Evolutionary conservation across 768 basidiomycete species (phyloP).

Genomic region (Lyophyllum decastes): DNA sequence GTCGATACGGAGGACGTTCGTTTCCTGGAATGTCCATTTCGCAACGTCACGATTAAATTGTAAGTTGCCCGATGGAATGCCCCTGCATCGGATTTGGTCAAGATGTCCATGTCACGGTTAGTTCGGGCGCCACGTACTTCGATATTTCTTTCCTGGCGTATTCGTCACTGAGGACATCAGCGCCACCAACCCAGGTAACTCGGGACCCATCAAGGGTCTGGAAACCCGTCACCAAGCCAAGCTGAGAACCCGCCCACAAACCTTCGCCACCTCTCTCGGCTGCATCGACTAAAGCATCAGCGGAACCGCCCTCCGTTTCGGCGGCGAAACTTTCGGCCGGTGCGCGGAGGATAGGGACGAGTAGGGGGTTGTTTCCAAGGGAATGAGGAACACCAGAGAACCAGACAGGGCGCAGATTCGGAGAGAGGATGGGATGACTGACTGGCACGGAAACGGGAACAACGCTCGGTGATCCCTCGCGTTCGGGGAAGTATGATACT

Average conservation of each 20-base stretch:
- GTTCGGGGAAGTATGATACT: conserved; percentile 82
- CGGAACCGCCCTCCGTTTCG: conserved; percentile 63
- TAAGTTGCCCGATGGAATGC: conserved; percentile 70
- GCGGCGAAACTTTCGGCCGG: conserved; percentile 76
- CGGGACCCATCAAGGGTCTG: conserved; percentile 81
- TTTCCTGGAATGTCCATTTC: conserved; percentile 91
- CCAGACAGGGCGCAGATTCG: conserved; percentile 62
- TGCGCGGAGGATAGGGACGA: conserved; percentile 81
- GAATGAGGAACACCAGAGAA: conserved; percentile 74
- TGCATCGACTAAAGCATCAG: conserved; percentile 68
- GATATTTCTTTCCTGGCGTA: conserved; percentile 64
- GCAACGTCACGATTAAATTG: conserved; percentile 75
- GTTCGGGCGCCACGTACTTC: conserved; percentile 43
- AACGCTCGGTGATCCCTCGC: conserved; percentile 61
- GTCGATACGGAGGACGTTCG: conserved; percentile 78
- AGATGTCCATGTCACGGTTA: not conserved
- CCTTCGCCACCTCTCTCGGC: conserved; percentile 77
- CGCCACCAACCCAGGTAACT: conserved; percentile 79
- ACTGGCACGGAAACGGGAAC: conserved; percentile 62
- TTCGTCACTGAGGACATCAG: conserved; percentile 78
- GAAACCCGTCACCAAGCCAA: conserved; percentile 85
- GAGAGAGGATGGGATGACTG: conserved; percentile 44
- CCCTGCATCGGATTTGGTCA: conserved; percentile 34
- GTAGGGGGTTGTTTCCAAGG: conserved; percentile 70
- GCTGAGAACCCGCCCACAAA: conserved; percentile 77